Evolutionary conservation across 225 moss, liverwort and hornwort species (phyloP), one percentile per base, ranked within the genome.

Genomic region (Marchantia paleacea): DNA sequence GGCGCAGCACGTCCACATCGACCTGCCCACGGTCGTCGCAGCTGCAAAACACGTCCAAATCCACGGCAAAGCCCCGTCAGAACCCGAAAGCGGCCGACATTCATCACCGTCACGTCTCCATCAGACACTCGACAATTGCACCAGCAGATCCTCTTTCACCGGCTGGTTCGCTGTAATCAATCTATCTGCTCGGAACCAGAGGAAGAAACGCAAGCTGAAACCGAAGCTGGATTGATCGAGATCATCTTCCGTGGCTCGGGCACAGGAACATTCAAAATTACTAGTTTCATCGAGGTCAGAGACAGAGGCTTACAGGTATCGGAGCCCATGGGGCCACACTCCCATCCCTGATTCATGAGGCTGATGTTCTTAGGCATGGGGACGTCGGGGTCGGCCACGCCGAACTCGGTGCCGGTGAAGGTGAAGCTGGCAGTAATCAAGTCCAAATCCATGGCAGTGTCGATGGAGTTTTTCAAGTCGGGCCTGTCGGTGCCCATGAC

Each of bases 331-430:
- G 0, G 0, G 10, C 28, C 65, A 61, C 89, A 89, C 10, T 24
- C 70, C 55, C 85, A 89, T 1, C 89, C 89, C 5, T 29, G 48
- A 77, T 89, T 89, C 29, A 78, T 12, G 49, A 89, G 68, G n/a
- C 72, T 78, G 54, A 87, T 64, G 55, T 76, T 83, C 9, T 19
- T 48, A 16, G 89, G 89, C 73, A 89, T 50, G 31, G 86, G 82
- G 61, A 14, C 13, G 7, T 19, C 31, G 7, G 65, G 67, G 0
- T 7, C 10, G 7, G 22, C 67, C 20, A 87, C 74, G 18, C 87
- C 89, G 24, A 89, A 89, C 82, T 89, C 89, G 6, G 89, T 89
- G 50, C 89, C 87, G 8, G 39, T 30, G 5, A 89, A 39, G 0
- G 19, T 74, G 25, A 89, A 81, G 0, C 7, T n/a, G 2, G 76